Evolutionary conservation across 148 eudicot genomes (phyloP).

Genomic region (Camellia granthamiana): DNA sequence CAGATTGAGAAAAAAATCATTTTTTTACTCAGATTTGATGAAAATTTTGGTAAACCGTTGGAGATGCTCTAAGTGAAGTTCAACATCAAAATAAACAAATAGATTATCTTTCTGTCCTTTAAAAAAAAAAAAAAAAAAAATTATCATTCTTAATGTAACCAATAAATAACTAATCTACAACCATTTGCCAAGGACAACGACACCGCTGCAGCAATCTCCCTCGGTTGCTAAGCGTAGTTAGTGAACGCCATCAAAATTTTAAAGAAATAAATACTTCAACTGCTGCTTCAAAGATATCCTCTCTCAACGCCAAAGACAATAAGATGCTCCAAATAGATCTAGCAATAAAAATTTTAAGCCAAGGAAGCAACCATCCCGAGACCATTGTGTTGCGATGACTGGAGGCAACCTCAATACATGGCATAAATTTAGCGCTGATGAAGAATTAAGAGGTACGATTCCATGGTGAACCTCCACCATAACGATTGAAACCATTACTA

Average conservation of each 20-base stretch:
- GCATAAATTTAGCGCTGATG: neutral
- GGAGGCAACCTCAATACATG: neutral
- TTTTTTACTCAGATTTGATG: too few species aligned
- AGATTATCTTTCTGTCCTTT: too few species aligned
- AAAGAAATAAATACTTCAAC: neutral
- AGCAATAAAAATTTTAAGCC: too few species aligned
- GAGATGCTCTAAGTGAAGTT: too few species aligned
- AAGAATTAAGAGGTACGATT: conserved; percentile 7
- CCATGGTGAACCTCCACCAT: conserved; percentile 4
- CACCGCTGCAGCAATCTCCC: neutral
- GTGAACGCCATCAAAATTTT: neutral
- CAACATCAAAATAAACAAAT: too few species aligned
- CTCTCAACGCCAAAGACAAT: too few species aligned
- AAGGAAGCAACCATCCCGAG: too few species aligned
- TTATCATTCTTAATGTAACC: too few species aligned
- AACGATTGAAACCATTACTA: neutral
- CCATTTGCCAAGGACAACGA: neutral
- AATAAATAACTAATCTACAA: neutral
- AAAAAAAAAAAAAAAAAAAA: neutral
- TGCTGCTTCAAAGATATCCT: neutral
- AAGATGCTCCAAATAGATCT: too few species aligned
- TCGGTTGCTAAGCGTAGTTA: neutral
- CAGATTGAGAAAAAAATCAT: too few species aligned
- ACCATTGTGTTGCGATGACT: neutral
- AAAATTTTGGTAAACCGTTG: too few species aligned